These are phyloP conservation scores for Tilletia setariae DNA, from an alignment of 1,284 basidiomycete genomes.

Conservation along the genomic window DNA sequence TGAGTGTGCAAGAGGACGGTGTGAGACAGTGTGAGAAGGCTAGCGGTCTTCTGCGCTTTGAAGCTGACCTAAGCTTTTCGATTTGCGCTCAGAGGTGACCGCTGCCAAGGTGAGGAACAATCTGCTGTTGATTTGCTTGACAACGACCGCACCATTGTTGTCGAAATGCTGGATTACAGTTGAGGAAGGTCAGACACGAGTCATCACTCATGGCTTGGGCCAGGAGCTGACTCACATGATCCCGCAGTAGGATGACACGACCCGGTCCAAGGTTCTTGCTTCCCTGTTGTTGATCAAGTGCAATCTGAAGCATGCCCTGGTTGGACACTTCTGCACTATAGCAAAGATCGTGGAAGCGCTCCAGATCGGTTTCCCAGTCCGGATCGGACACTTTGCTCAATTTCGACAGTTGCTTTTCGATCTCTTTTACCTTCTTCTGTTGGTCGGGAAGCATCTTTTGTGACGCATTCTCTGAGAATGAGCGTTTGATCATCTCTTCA, in stretches of 20 bases:
- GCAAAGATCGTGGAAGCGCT: conserved; percentile 74
- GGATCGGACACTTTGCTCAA: conserved; percentile 66
- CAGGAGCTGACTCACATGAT: conserved; percentile 64
- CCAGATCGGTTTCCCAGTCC: conserved; percentile 63
- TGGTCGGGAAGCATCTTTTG: conserved; percentile 90
- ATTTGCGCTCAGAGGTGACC: conserved; percentile 59
- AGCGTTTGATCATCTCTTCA: conserved; percentile 99
- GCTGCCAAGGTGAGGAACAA: conserved; percentile 73
- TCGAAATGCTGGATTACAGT: conserved; percentile 69
- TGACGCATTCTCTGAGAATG: conserved; percentile 95
- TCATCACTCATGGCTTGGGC: not conserved
- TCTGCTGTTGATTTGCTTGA: conserved; percentile 66
- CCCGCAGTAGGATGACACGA: conserved; percentile 76
- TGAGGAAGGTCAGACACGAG: conserved; percentile 11
- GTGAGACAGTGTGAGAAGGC: not conserved
- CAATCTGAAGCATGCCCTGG: conserved; percentile 66
- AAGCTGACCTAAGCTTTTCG: conserved; percentile 55
- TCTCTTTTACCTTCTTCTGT: conserved; percentile 70
- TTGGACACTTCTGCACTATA: conserved; percentile 68
- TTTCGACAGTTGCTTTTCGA: conserved; percentile 67
- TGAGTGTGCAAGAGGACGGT: not conserved
- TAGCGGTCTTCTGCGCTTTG: not conserved
- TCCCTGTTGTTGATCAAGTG: conserved; percentile 66
- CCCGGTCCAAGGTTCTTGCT: conserved; percentile 70
- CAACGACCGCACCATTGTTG: conserved; percentile 70